Evolutionary conservation across 352 stramenopile species (phyloP), one percentile per base, ranked within the genome.

Genomic region (Globisporangium abappressorium): DNA sequence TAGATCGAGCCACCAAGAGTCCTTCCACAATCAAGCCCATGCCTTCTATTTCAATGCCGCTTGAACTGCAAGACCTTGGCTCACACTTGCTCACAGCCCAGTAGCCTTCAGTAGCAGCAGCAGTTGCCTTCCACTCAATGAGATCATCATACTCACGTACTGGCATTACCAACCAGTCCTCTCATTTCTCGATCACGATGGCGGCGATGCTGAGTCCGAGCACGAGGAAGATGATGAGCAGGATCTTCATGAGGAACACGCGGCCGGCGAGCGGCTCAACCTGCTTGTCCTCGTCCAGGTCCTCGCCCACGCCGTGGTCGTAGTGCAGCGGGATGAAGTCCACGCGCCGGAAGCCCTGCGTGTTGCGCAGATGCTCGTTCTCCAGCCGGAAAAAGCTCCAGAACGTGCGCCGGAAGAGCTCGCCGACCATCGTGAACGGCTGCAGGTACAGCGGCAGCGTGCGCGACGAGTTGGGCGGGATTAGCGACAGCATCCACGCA

Each of bases 351-450:
- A 92, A 95, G 41, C 86, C 86, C 61, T 93, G 86, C 34, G 86
- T 95, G 70, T 94, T 95, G 74, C 88, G 86, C 61, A 94, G 61
- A 60, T 94, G 86, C 73, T 95, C 88, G 56, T 95, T 95, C 65
- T 95, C 88, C 26, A 95, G 76, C 0, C 80, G 75, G 59, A 95
- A 95, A 61, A 95, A 93, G 70, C 88, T 92, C 88, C 88, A 95
- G 51, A 93, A 91, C 7, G 88, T 95, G 47, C 88, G 85, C 14
- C 88, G 85, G 51, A 95, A 92, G 22, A 93, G 78, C 74, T 95
- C 88, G 2, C 90, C 64, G 24, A 95, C 83, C 84, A 93, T 95
- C 9, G 88, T 93, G 59, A 93, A 92, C 43, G 86, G 88, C 73
- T 93, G 86, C 53, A 95, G 64, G 54, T 95, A 95, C 36, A 93